Percentiles rank a stretch among this genome's conserved stretches.
phyloP scores from a whole-genome alignment of 2,329 filamentous ascomycete species.

The Mycosphaerella sp. region DNA sequence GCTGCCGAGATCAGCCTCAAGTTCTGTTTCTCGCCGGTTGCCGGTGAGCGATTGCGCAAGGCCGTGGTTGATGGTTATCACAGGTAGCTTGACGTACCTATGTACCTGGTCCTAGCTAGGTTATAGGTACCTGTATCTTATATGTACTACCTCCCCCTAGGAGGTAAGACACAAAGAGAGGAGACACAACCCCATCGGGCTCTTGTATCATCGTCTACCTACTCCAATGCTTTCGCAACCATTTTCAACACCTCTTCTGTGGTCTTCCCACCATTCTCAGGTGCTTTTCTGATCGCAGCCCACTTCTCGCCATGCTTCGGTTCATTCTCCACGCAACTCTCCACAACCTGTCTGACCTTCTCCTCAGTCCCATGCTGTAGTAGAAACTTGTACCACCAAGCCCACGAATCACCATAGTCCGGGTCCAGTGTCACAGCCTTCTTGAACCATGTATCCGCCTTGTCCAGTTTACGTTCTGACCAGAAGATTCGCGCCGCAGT shows the following conservation, averaged over 20 bases:
- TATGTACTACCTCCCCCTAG: no score
- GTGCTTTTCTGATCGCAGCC: constrained; percentile 80
- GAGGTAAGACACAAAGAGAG: no score
- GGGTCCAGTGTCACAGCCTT: constrained; percentile 84
- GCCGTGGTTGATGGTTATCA: no score
- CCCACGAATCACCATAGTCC: constrained; percentile 89
- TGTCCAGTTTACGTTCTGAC: constrained; percentile 85
- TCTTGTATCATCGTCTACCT: neutral
- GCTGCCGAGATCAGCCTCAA: no score
- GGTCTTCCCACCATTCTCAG: constrained; percentile 66
- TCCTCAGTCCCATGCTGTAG: constrained; percentile 88
- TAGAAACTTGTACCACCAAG: constrained; percentile 95
- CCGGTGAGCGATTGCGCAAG: no score
- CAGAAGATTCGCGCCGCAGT: constrained; percentile 95
- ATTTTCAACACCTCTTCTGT: constrained; percentile 77
- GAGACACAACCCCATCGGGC: no score
- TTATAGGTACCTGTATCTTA: no score
- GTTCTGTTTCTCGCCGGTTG: no score
- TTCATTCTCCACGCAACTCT: constrained; percentile 74
- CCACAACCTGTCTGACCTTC: constrained; percentile 77
- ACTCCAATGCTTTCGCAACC: constrained; percentile 50
- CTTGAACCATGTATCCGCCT: constrained; percentile 95
- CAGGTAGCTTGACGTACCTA: no score
- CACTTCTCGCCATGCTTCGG: constrained; percentile 90
- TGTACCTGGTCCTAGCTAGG: no score